phyloP scores from a whole-genome alignment of 495 filamentous ascomycete genomes.

The Penicillium subrubescens region DNA sequence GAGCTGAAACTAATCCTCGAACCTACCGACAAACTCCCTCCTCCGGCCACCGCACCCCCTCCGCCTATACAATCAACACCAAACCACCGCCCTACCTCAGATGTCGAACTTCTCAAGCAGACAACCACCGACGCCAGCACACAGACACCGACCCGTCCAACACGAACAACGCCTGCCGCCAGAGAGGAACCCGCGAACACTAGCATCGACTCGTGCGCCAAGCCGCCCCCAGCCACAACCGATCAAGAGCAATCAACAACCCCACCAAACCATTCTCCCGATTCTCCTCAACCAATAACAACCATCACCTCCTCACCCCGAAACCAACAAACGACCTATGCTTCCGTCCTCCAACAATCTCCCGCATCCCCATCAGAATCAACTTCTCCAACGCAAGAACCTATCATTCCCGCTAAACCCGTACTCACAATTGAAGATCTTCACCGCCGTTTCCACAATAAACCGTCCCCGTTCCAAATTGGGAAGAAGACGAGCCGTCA shows the following conservation, averaged over 20 bases:
- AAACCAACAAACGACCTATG: neutral
- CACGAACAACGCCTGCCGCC: neutral
- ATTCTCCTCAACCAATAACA: neutral
- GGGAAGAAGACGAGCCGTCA: neutral
- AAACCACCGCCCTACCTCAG: neutral
- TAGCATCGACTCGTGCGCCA: neutral
- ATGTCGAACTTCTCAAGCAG: neutral
- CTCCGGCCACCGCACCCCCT: neutral
- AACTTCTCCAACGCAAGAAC: neutral
- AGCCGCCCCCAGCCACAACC: conserved; percentile 4
- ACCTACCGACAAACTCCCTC: neutral
- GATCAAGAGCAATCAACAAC: neutral
- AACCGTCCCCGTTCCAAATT: neutral
- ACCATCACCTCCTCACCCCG: neutral
- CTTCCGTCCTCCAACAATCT: neutral
- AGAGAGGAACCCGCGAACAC: neutral
- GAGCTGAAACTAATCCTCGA: neutral
- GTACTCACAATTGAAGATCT: neutral
- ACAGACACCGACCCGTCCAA: neutral
- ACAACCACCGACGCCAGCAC: neutral
- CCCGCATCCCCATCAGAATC: neutral
- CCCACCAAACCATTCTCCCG: neutral
- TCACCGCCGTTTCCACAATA: neutral
- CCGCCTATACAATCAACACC: neutral
- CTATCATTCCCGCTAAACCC: neutral